Evolutionary conservation across 2,329 filamentous ascomycete species (phyloP).

Genomic region (Pestalotiopsis sp.): DNA sequence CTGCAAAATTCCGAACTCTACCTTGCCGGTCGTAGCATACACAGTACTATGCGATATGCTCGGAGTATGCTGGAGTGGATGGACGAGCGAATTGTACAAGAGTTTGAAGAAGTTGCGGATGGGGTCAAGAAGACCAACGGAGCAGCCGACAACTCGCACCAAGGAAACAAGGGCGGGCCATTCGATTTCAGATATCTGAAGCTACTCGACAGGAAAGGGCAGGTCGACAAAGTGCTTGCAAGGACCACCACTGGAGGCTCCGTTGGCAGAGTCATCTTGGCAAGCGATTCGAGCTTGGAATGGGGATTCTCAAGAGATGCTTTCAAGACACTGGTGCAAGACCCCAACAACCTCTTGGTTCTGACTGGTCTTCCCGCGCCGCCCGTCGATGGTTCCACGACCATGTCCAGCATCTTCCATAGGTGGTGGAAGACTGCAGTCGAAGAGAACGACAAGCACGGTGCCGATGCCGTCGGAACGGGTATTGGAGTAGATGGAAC

Average conservation of each 20-base stretch:
- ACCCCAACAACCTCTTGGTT: conserved; percentile 81
- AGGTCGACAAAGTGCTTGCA: conserved; percentile 71
- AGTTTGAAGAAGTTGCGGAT: conserved; percentile 77
- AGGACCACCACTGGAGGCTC: conserved; percentile 42
- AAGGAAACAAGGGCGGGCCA: conserved; percentile 63
- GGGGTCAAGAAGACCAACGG: conserved; percentile 46
- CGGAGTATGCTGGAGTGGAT: conserved; percentile 99
- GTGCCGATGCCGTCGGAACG: conserved; percentile 13
- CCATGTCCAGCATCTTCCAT: conserved; percentile 76
- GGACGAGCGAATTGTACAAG: conserved; percentile 91
- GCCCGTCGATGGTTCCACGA: conserved; percentile 38
- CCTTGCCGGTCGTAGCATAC: conserved; percentile 82
- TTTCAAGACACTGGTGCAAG: conserved; percentile 72
- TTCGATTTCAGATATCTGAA: conserved; percentile 90
- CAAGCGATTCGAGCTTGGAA: conserved; percentile 86
- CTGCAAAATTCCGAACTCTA: conserved; percentile 67
- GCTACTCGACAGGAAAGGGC: conserved; percentile 78
- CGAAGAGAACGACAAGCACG: conserved; percentile 42
- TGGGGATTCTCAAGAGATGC: conserved; percentile 94
- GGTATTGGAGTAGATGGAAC: conserved; percentile 41
- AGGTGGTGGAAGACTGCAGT: conserved; percentile 71
- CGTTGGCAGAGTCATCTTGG: conserved; percentile 77
- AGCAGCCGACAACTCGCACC: conserved; percentile 48
- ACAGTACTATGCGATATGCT: conserved; percentile 87
- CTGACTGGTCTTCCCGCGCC: conserved; percentile 74